These are phyloP conservation scores for Cenchrus americanus DNA, from an alignment of 176 grass and related monocot genomes.

Conservation along the genomic window DNA sequence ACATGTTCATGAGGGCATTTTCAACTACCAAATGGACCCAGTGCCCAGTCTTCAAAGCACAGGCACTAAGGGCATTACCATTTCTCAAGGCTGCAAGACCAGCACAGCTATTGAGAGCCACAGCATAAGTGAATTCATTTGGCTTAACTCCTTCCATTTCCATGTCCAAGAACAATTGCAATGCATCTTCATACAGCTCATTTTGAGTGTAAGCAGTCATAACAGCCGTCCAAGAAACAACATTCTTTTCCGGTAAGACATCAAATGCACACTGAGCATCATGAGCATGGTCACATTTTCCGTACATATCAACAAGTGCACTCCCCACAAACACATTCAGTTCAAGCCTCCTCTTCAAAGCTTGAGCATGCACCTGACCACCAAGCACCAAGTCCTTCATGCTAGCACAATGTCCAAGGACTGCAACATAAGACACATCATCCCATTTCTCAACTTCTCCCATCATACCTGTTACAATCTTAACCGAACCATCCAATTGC, in stretches of 20 bases:
- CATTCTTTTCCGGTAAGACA: constrained; percentile 64
- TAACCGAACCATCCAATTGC: constrained; percentile 39
- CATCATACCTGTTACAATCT: constrained; percentile 51
- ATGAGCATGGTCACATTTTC: constrained; percentile 57
- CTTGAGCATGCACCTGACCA: constrained; percentile 59
- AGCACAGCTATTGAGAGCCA: constrained; percentile 66
- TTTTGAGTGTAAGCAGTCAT: constrained; percentile 72
- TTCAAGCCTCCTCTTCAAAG: constrained; percentile 64
- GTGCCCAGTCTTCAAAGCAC: constrained; percentile 62
- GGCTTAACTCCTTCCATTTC: constrained; percentile 55
- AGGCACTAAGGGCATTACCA: constrained; percentile 64
- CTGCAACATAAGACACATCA: constrained; percentile 64
- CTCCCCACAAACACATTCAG: constrained; percentile 58
- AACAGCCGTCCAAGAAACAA: constrained; percentile 80
- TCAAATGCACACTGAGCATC: constrained; percentile 54
- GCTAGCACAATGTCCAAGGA: constrained; percentile 72
- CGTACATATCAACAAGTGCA: constrained; percentile 80
- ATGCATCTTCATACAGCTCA: constrained; percentile 72
- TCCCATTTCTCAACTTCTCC: constrained; percentile 62
- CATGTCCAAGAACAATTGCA: constrained; percentile 75
- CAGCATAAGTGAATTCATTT: constrained; percentile 70
- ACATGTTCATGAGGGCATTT: constrained; percentile 87
- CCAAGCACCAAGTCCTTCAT: constrained; percentile 60
- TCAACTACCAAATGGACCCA: constrained; percentile 43
- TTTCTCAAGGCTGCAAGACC: constrained; percentile 74